Evolutionary conservation across 2,329 filamentous ascomycete genomes (phyloP).

Genomic region (Aureobasidium subglaciale): DNA sequence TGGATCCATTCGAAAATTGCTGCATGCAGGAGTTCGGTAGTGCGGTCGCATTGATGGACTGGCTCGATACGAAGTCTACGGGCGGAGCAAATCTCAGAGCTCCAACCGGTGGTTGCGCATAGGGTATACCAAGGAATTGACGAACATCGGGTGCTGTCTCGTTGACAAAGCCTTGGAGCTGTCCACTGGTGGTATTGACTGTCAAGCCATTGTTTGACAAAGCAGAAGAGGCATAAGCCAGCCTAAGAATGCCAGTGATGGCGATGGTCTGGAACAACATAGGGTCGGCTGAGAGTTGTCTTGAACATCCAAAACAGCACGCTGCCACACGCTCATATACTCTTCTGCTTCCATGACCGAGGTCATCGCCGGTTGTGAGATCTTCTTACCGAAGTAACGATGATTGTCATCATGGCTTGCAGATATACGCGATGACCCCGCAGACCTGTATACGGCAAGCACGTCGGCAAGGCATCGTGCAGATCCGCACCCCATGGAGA

Average conservation of each 20-base stretch:
- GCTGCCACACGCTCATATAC: not conserved
- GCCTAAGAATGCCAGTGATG: not conserved
- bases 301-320: too few relatives aligned
- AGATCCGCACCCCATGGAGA: not conserved
- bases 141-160: slow-evolving; percentile 36
- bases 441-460: not conserved
- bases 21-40: slow-evolving; percentile 18
- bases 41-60: slow-evolving; percentile 7
- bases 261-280: not conserved
- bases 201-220: not conserved
- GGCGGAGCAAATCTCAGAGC: slow-evolving; percentile 28
- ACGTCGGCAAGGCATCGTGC: not conserved
- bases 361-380: not conserved
- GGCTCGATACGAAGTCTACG: slow-evolving; percentile 3
- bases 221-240: not conserved
- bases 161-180: slow-evolving; percentile 33
- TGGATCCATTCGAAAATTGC: slow-evolving; percentile 7
- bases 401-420: not conserved
- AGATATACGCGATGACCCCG: not conserved
- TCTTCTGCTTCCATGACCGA: not conserved
- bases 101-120: slow-evolving; percentile 30
- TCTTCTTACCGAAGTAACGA: not conserved
- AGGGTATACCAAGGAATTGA: slow-evolving; percentile 39
- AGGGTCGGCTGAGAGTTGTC: not conserved
- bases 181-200: slow-evolving; percentile 33